A percentile compares a stretch with the other conserved stretches of the same genome.
phyloP scores from a whole-genome alignment of 768 basidiomycete genomes.

The Polyporus arcularius region DNA sequence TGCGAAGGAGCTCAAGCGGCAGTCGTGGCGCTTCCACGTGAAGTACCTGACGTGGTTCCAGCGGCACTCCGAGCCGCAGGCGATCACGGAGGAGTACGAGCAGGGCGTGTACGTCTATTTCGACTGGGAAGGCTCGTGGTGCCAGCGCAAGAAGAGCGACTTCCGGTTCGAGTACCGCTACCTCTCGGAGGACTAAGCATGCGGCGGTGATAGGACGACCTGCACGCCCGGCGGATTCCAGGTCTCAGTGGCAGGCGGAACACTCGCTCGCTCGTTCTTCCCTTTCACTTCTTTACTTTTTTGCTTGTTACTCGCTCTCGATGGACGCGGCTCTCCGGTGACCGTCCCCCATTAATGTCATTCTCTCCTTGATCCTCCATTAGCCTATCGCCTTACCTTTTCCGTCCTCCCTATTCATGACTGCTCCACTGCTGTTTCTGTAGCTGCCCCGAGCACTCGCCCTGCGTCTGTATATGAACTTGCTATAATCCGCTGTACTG shows the following conservation, averaged over 20 bases:
- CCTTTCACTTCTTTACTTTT: not conserved
- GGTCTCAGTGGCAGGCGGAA: not conserved
- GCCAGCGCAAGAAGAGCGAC: conserved; percentile 96
- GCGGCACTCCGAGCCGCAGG: conserved; percentile 95
- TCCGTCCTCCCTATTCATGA: not conserved
- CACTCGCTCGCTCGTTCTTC: not conserved
- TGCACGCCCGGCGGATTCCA: not conserved
- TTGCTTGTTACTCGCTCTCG: not conserved
- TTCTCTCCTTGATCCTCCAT: not conserved
- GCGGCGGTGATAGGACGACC: not conserved
- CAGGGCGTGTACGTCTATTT: conserved; percentile 99
- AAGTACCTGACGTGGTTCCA: conserved; percentile 99
- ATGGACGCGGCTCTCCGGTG: not conserved
- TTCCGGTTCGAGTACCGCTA: conserved; percentile 98
- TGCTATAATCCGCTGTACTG: conserved; percentile 17
- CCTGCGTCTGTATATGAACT: conserved; percentile 13
- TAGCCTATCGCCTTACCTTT: not conserved
- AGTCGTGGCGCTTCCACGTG: conserved; percentile 99
- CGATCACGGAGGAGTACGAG: conserved; percentile 99
- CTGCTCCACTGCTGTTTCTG: not conserved
- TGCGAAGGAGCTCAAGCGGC: conserved; percentile 94
- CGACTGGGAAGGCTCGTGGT: conserved; percentile 99
- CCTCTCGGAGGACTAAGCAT: conserved; percentile 79
- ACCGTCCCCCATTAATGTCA: not conserved
- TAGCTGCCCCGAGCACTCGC: not conserved